phyloP scores from a whole-genome alignment of 2,329 filamentous ascomycete species.

The Aspergillus oerlinghausenensis region DNA sequence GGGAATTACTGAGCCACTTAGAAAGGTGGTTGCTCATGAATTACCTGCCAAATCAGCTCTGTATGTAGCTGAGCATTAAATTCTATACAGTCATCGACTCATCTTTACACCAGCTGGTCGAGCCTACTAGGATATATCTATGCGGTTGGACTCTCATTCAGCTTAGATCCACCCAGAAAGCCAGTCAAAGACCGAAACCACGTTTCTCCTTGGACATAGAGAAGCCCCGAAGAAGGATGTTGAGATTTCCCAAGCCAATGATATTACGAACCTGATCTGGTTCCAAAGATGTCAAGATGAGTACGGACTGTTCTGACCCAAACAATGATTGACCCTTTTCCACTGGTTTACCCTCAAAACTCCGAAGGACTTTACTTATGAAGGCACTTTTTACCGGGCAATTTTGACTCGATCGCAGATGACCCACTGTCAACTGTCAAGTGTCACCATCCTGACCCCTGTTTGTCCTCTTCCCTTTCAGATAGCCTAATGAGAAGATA shows the following conservation, averaged over 20 bases:
- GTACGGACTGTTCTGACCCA: background rate
- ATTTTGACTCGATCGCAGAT: too few relatives aligned
- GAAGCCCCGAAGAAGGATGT: background rate
- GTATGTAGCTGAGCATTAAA: too few relatives aligned
- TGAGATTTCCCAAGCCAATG: too few relatives aligned
- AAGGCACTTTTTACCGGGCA: too few relatives aligned
- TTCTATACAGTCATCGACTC: too few relatives aligned
- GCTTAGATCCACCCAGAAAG: background rate
- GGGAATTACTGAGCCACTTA: too few relatives aligned
- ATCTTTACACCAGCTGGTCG: background rate
- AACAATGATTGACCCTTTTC: background rate
- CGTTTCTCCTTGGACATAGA: background rate
- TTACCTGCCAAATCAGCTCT: too few relatives aligned
- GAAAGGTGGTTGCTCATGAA: too few relatives aligned
- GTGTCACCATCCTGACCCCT: background rate
- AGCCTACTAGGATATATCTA: background rate
- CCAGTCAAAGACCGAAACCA: too few relatives aligned
- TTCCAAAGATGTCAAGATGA: background rate
- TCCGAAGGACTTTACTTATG: too few relatives aligned
- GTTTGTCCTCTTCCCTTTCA: background rate
- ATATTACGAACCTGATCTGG: too few relatives aligned
- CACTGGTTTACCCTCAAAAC: background rate
- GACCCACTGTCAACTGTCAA: too few relatives aligned
- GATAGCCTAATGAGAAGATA: background rate
- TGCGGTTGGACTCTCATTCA: background rate